Evolutionary conservation across 75 land plant species (phyloP).

Genomic region (Chamaecyparis obtusa): DNA sequence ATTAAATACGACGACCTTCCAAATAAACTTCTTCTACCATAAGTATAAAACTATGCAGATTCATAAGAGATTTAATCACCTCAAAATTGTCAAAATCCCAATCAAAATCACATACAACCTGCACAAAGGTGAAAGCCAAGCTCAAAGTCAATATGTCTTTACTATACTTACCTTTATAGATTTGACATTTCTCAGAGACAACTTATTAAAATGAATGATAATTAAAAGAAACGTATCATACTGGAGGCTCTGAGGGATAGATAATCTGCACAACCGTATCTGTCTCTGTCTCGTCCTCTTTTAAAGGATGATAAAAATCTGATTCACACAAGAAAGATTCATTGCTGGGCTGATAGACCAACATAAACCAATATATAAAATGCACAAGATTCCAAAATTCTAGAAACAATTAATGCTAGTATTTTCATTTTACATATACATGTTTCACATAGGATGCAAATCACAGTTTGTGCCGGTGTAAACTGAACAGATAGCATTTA

Average conservation of each 20-base stretch:
- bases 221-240: not conserved
- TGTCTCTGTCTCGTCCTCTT: slow-evolving; percentile 13
- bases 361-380: not conserved
- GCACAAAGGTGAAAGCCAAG: slow-evolving; percentile 1
- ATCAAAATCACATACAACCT: not conserved
- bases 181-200: not conserved
- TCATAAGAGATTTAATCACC: too few species aligned
- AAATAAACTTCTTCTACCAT: not conserved
- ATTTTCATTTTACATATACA: not conserved
- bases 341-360: not conserved
- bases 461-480: not conserved
- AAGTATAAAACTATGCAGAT: too few species aligned
- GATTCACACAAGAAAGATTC: slow-evolving; percentile 8
- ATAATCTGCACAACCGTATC: not conserved
- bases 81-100: not conserved
- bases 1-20: not conserved
- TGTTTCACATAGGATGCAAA: not conserved
- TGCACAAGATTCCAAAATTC: not conserved
- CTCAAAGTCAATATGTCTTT: not conserved
- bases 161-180: not conserved
- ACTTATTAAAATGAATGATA: not conserved
- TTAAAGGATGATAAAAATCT: slow-evolving; percentile 30
- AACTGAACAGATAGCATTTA: not conserved
- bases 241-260: not conserved
- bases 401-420: not conserved